phyloP scores from a whole-genome alignment of 2,329 filamentous ascomycete species.

The Grosmannia penicillata region DNA sequence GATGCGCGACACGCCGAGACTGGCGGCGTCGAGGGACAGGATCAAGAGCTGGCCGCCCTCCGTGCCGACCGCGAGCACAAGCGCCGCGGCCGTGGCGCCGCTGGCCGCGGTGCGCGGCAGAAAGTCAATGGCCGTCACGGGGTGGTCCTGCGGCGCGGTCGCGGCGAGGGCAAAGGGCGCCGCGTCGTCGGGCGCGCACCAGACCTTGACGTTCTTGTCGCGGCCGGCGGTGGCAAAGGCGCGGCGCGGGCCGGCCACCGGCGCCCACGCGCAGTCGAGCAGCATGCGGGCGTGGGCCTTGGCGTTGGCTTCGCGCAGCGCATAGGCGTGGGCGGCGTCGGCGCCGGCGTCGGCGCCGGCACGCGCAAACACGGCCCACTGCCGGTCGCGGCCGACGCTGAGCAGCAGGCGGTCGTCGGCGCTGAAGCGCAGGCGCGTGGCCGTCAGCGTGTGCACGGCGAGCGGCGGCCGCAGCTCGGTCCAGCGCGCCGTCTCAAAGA shows the following conservation, averaged over 20 bases:
- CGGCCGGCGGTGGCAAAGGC: slow-evolving; percentile 78
- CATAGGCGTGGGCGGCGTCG: slow-evolving; percentile 28
- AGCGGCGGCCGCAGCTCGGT: slow-evolving; percentile 74
- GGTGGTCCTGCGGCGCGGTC: slow-evolving; percentile 37
- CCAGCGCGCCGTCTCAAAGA: slow-evolving; percentile 82
- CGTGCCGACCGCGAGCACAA: slow-evolving; percentile 41
- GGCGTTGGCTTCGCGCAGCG: slow-evolving; percentile 47
- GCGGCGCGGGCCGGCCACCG: slow-evolving; percentile 21
- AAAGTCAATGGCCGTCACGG: slow-evolving; percentile 62
- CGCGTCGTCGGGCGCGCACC: slow-evolving; percentile 29
- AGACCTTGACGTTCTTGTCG: slow-evolving; percentile 72
- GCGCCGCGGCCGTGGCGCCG: too few species aligned
- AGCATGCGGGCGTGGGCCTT: slow-evolving; percentile 93
- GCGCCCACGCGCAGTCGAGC: slow-evolving; percentile 73
- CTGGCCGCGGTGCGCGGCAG: slow-evolving; percentile 20
- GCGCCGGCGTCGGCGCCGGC: slow-evolving; percentile 14
- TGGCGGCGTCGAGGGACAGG: slow-evolving; percentile 22
- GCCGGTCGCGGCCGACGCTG: slow-evolving; percentile 80
- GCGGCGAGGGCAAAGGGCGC: slow-evolving; percentile 34
- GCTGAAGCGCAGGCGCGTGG: slow-evolving; percentile 71
- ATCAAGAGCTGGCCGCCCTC: slow-evolving; percentile 36
- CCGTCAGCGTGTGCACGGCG: slow-evolving; percentile 73
- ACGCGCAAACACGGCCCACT: slow-evolving; percentile 72
- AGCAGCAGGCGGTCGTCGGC: slow-evolving; percentile 51
- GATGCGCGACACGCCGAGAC: slow-evolving; percentile 20